Base-by-base conservation (phyloP, 164 flowering plant genomes). In the Umbellularia californica region DNA sequence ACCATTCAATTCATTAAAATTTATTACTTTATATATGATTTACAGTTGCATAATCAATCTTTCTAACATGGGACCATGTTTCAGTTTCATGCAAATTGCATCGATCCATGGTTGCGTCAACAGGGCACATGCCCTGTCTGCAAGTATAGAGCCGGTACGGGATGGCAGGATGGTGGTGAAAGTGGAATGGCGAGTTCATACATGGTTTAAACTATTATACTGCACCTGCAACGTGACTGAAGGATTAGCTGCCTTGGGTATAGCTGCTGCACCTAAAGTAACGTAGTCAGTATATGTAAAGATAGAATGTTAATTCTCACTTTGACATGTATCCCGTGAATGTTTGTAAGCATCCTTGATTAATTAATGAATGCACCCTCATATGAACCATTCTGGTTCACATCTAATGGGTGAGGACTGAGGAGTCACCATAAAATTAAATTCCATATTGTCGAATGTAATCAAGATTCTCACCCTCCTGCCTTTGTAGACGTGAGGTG, bases 61-160 rank as follows among this genome's bases (percentile, higher is more conserved):
- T 55, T 33, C 73, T 71, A 23, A 71, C 20, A 22, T 24, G 19
- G 22, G 19, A 58, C 50, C 50, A 55, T 70, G 70, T 74, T 81
- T 79, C 87, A 90, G 94, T 90, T 88, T 73, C 94, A 90, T 76
- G 84, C 86, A 35, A 82, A 78, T 72, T 88, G 94, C 82, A 90
- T 88, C 9, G 92, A 90, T 77, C 90, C 89, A 65, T 90, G 94
- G 92, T 83, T 90, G 69, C 84, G 92, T 62, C 91, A 88, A 69
- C 89, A 86, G 69, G 90, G 90, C 63, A 87, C 90, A 3, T 90
- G 94, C 76, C 94, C 92, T 0, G 87, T 90, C 15, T 90, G 94
- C 71, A 90, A 90, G 74, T 86, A 79, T 72, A 83, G 77, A 76
- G 85, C 83, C 20, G 82, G 83, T 1, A 76, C 85, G 7, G 87